These are phyloP conservation scores for Cercospora berteroae DNA, from an alignment of 2,329 filamentous ascomycete genomes.

Conservation along the genomic window DNA sequence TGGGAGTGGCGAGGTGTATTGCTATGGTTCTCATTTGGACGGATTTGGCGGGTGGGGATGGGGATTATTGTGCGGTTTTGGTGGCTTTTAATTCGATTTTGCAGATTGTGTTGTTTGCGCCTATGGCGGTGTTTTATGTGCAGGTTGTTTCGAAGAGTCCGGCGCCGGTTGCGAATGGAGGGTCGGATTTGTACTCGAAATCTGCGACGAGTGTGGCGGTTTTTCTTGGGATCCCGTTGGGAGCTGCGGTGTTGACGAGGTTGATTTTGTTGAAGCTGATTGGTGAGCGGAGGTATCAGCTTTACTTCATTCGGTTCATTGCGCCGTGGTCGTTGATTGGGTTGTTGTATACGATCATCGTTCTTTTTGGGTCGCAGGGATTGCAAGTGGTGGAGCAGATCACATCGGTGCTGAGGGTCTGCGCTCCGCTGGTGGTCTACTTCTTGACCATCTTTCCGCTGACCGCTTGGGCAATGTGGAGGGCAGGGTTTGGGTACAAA, in stretches of 20 bases:
- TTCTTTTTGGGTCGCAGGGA: slow-evolving; percentile 82
- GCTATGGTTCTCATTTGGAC: slow-evolving; percentile 88
- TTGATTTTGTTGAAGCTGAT: slow-evolving; percentile 57
- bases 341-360: slow-evolving; percentile 80
- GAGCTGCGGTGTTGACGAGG: slow-evolving; percentile 73
- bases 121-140: slow-evolving; percentile 55
- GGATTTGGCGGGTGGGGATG: slow-evolving; percentile 70
- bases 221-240: slow-evolving; percentile 79
- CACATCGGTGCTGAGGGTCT: slow-evolving; percentile 75
- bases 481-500: slow-evolving; percentile 72
- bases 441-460: slow-evolving; percentile 67
- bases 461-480: slow-evolving; percentile 62
- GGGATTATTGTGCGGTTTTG: slow-evolving; percentile 71
- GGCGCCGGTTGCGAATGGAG: slow-evolving; percentile 31
- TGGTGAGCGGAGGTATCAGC: slow-evolving; percentile 63
- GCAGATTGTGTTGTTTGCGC: slow-evolving; percentile 49
- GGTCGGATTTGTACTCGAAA: slow-evolving; percentile 38
- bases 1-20: slow-evolving; percentile 81
- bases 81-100: slow-evolving; percentile 51
- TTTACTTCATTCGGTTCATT: slow-evolving; percentile 65
- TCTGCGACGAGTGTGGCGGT: slow-evolving; percentile 79
- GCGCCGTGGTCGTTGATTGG: slow-evolving; percentile 77
- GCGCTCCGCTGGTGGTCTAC: slow-evolving; percentile 77
- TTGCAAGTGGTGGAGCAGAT: slow-evolving; percentile 76
- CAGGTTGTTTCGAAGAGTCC: slow-evolving; percentile 57